Evolutionary conservation across 345 rosid genomes (phyloP).

Genomic region (Salix arbutifolia): DNA sequence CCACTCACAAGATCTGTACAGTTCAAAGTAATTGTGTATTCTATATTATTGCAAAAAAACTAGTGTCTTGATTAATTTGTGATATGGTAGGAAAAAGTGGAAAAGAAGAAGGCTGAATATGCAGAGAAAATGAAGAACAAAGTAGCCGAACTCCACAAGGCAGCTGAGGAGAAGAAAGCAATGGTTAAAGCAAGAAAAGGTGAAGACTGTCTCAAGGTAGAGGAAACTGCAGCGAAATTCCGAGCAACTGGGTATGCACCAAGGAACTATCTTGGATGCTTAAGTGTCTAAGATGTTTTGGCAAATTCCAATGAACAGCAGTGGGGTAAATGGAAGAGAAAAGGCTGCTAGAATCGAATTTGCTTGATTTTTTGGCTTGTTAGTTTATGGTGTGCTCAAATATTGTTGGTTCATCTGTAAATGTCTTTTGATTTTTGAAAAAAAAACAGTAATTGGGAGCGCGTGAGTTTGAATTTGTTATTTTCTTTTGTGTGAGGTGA

Average conservation of each 20-base stretch:
- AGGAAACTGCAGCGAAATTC: constrained; percentile 46
- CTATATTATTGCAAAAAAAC: not conserved
- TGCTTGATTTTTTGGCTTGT: not conserved
- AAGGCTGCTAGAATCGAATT: not conserved
- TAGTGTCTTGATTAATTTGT: not conserved
- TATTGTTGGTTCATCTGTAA: not conserved
- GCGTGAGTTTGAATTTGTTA: not conserved
- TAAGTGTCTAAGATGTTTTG: constrained; percentile 18
- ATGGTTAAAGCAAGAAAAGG: constrained; percentile 43
- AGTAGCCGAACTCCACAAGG: constrained; percentile 50
- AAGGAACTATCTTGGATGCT: constrained; percentile 43
- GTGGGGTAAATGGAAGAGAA: not conserved
- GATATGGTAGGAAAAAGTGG: constrained; percentile 45
- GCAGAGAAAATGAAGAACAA: constrained; percentile 54
- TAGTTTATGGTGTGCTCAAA: too few species aligned
- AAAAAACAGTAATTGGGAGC: not conserved
- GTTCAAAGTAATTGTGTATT: not conserved
- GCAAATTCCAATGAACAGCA: not conserved
- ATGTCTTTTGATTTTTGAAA: not conserved
- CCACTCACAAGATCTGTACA: not conserved
- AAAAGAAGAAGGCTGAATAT: constrained; percentile 53
- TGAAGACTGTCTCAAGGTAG: constrained; percentile 40
- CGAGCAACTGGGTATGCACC: constrained; percentile 43
- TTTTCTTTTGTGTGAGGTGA: not conserved
- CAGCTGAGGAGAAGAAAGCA: constrained; percentile 65